Evolutionary conservation across 352 stramenopile species (phyloP).

Genomic region (Globisporangium cylindrosporum): DNA sequence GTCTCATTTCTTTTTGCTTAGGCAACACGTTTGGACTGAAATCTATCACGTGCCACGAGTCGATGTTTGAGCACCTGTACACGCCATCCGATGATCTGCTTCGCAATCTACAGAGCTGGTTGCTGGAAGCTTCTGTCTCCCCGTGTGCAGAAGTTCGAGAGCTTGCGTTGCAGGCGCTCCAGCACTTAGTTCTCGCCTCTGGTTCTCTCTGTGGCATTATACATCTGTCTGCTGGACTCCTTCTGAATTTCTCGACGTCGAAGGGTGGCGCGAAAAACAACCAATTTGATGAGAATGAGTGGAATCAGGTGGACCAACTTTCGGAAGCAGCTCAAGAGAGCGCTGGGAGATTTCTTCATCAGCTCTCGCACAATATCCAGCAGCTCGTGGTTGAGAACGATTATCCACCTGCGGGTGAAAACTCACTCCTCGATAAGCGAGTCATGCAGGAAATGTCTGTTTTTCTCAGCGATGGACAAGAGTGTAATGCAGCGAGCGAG

Average conservation of each 20-base stretch:
- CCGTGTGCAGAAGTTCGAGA: constrained; percentile 45
- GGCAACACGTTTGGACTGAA: constrained; percentile 48
- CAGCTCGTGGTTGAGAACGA: constrained; percentile 48
- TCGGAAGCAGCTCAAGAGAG: constrained; percentile 34
- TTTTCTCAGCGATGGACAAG: constrained; percentile 28
- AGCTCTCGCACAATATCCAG: constrained; percentile 47
- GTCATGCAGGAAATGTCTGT: constrained; percentile 51
- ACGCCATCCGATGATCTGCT: constrained; percentile 52
- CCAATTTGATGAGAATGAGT: constrained; percentile 38
- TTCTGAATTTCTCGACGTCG: constrained; percentile 44
- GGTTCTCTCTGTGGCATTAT: constrained; percentile 79
- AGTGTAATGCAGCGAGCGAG: background rate
- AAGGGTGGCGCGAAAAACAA: constrained; percentile 6
- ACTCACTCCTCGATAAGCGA: constrained; percentile 43
- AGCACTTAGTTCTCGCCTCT: constrained; percentile 65
- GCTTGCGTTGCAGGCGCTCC: constrained; percentile 53
- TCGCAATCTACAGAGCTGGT: constrained; percentile 63
- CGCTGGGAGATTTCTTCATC: constrained; percentile 42
- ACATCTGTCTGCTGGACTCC: constrained; percentile 55
- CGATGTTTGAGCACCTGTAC: constrained; percentile 36
- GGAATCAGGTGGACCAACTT: constrained; percentile 60
- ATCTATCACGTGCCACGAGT: constrained; percentile 53
- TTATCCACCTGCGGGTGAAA: constrained; percentile 25
- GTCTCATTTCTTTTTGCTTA: constrained; percentile 8
- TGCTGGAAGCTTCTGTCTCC: constrained; percentile 59